Evolutionary conservation across 768 basidiomycete species (phyloP).

Genomic region (Hygrophorus pudorinus): DNA sequence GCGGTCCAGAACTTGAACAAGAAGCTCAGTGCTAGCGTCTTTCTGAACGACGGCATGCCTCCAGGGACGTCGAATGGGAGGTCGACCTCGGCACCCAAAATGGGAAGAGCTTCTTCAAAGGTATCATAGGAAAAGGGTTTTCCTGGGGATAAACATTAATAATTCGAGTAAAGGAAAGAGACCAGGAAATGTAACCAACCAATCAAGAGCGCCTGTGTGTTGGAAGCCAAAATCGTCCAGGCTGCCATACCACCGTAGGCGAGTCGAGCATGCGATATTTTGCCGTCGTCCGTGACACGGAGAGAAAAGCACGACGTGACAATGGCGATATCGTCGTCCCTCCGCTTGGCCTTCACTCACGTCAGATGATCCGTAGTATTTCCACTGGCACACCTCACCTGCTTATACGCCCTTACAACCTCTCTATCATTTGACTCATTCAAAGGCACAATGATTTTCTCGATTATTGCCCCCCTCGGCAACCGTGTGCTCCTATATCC

Average conservation of each 20-base stretch:
- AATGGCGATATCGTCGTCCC: conserved; percentile 14
- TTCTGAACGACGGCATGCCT: conserved; percentile 13
- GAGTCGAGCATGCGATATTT: conserved; percentile 10
- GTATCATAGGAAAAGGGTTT: conserved; percentile 9
- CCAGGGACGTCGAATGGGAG: conserved; percentile 13
- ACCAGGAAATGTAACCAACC: conserved; percentile 4
- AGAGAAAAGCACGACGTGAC: conserved; percentile 11
- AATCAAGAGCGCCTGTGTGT: conserved; percentile 8
- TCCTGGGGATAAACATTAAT: conserved; percentile 2
- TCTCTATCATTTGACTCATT: conserved; percentile 9
- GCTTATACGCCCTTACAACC: conserved; percentile 13
- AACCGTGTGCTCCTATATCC: conserved; percentile 13
- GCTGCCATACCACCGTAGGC: conserved; percentile 14
- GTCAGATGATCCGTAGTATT: background rate
- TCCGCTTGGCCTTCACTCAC: conserved; percentile 9
- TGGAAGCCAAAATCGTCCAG: conserved; percentile 4
- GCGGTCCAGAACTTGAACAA: conserved; percentile 14
- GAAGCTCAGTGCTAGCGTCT: conserved; percentile 15
- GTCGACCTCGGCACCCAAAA: conserved; percentile 10
- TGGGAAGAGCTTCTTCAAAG: conserved; percentile 10
- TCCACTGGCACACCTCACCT: conserved; percentile 5
- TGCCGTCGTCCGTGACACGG: conserved; percentile 9
- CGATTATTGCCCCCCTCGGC: conserved; percentile 10
- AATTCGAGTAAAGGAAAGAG: background rate
- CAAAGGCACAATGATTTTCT: conserved; percentile 12